These are phyloP conservation scores for Paraconiothyrium sp. DNA, from an alignment of 2,329 filamentous ascomycete species.

Conservation along the genomic window DNA sequence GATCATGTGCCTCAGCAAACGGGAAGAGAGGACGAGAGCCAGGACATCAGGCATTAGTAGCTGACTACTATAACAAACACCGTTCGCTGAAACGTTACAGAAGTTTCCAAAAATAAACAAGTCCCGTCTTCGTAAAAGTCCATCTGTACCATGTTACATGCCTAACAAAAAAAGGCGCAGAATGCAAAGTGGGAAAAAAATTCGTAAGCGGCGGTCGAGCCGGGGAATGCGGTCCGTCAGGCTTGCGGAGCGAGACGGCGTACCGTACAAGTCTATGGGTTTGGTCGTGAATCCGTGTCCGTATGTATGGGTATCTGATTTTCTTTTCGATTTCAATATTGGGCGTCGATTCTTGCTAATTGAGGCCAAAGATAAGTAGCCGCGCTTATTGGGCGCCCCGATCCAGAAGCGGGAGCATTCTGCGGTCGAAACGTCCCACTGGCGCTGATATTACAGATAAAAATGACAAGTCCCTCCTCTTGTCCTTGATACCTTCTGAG, in stretches of 20 bases:
- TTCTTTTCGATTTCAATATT: slow-evolving; percentile 10
- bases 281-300: slow-evolving; percentile 22
- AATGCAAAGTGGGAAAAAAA: slow-evolving; percentile 3
- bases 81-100: slow-evolving; percentile 7
- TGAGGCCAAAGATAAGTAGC: slow-evolving; percentile 18
- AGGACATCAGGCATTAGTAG: slow-evolving; percentile 7
- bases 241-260: slow-evolving; percentile 13
- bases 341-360: slow-evolving; percentile 1
- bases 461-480: slow-evolving; percentile 22
- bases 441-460: slow-evolving; percentile 37
- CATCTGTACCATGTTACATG: slow-evolving; percentile 2
- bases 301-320: slow-evolving; percentile 21
- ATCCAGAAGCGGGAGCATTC: slow-evolving; percentile 27
- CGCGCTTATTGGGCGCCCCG: slow-evolving; percentile 25
- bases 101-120: not conserved
- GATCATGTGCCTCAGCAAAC: not conserved
- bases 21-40: not conserved
- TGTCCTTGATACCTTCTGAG: slow-evolving; percentile 17
- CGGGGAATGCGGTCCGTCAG: slow-evolving; percentile 8
- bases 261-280: slow-evolving; percentile 22
- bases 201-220: slow-evolving; percentile 16
- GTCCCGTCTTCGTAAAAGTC: not conserved
- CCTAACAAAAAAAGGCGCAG: not conserved
- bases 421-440: slow-evolving; percentile 42
- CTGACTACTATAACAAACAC: slow-evolving; percentile 9